phyloP scores from a whole-genome alignment of 495 filamentous ascomycete genomes.

The Penicillium flavigenum region DNA sequence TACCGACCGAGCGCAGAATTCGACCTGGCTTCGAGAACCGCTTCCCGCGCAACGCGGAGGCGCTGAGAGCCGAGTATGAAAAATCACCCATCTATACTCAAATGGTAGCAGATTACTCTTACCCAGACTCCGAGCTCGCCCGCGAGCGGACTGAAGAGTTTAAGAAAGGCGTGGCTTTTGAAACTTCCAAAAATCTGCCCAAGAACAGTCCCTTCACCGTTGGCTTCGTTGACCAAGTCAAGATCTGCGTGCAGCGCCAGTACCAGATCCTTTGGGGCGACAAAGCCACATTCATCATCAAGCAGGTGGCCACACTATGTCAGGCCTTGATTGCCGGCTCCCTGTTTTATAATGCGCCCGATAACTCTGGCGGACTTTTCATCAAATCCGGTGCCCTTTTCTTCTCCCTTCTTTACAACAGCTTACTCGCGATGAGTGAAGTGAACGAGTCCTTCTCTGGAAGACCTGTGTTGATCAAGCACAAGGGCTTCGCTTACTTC shows the following conservation, averaged over 20 bases:
- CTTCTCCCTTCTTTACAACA: slow-evolving; percentile 73
- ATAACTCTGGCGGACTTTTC: slow-evolving; percentile 48
- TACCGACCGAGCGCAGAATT: slow-evolving; percentile 61
- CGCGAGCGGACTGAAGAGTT: slow-evolving; percentile 48
- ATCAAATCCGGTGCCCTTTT: slow-evolving; percentile 60
- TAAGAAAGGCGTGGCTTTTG: slow-evolving; percentile 45
- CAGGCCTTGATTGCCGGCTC: slow-evolving; percentile 46
- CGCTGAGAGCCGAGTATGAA: slow-evolving; percentile 41
- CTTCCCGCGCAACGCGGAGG: slow-evolving; percentile 49
- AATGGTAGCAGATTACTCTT: slow-evolving; percentile 51
- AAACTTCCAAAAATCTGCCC: slow-evolving; percentile 40
- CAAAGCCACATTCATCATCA: slow-evolving; percentile 59
- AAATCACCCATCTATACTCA: slow-evolving; percentile 33
- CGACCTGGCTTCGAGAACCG: slow-evolving; percentile 50
- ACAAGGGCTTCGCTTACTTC: slow-evolving; percentile 74
- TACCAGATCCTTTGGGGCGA: slow-evolving; percentile 62
- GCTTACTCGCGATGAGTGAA: slow-evolving; percentile 68
- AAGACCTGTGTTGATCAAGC: slow-evolving; percentile 71
- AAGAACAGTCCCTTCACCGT: slow-evolving; percentile 56
- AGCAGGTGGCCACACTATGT: slow-evolving; percentile 48
- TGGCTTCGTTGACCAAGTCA: slow-evolving; percentile 57
- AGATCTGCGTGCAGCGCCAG: slow-evolving; percentile 53
- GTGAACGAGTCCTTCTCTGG: slow-evolving; percentile 67
- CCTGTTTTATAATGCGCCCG: slow-evolving; percentile 40
- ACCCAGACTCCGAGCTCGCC: slow-evolving; percentile 45